Base-by-base conservation (phyloP, 495 filamentous ascomycete genomes). In the Trichocladium antarcticum region DNA sequence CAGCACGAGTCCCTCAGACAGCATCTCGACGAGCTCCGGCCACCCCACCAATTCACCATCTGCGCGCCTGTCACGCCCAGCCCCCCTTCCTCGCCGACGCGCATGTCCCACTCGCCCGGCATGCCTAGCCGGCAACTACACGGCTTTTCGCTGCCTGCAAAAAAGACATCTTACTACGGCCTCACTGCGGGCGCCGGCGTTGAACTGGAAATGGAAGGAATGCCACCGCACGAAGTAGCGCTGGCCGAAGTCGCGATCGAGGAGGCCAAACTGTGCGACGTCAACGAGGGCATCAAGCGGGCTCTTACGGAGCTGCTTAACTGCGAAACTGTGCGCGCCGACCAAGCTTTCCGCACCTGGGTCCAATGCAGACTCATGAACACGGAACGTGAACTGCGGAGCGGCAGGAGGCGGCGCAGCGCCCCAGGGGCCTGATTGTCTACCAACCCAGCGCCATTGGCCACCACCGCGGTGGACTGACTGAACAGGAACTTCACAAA, bases 281-380 rank as follows among this genome's bases (percentile, higher is more conserved):
- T 83, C 60, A 83, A 81, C 64, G 71, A 77, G 54, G 71, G 77
- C 39, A 80, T 82, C 61, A 84, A 84, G 64, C 68, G 71, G 14
- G 76, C 77, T 10, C 59, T 84, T 51, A 84, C 80, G 3, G 78
- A 80, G 56, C 68, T 84, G 21, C 72, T 84, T 47, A 83, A 84
- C 62, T 81, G 75, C 59, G 73, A 78, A 22, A 63, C 69, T 17
- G 75, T 80, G 10, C 69, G 73, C 19, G 55, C 56, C 9, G 78
- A 83, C 57, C 58, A 61, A n/a, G 66, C 66, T 19, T 77, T 79
- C 58, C 69, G 80, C 31, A 72, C 66, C 8, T 83, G 79, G 80
- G 74, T 83, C 3, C 79, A 83, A 58, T 68, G 68, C 7, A 67
- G 78, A 20, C 63, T 84, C 21, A 79, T 83, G 74, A 77, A 82